Evolutionary conservation across 2,329 filamentous ascomycete species (phyloP).

Genomic region (Phyllosticta ampelicida): DNA sequence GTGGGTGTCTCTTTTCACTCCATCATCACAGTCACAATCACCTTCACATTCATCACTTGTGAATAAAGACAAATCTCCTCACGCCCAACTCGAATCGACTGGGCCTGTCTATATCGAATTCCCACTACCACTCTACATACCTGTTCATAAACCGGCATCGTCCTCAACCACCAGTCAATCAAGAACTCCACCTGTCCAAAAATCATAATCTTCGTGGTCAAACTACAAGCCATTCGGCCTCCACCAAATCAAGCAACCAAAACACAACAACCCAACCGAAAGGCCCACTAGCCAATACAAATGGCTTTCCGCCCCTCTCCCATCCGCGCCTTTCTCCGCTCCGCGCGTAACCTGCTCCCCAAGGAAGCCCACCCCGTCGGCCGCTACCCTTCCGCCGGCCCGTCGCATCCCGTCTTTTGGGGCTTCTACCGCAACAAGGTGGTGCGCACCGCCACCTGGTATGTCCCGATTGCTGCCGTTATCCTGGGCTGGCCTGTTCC

Average conservation of each 20-base stretch:
- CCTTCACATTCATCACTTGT: background rate
- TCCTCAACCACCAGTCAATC: background rate
- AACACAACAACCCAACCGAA: background rate
- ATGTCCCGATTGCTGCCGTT: slow-evolving; percentile 19
- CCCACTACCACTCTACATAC: background rate
- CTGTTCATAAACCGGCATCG: background rate
- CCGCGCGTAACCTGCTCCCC: slow-evolving; percentile 22
- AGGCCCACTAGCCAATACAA: too few species aligned
- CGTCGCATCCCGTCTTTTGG: slow-evolving; percentile 19
- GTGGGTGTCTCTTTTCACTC: background rate
- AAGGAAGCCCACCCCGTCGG: slow-evolving; percentile 27
- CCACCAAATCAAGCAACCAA: background rate
- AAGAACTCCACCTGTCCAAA: background rate
- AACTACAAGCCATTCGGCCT: background rate
- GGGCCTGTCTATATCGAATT: background rate
- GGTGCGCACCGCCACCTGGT: slow-evolving; percentile 18
- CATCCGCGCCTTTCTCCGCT: slow-evolving; percentile 18
- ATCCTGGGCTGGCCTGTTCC: slow-evolving; percentile 26
- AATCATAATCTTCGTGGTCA: background rate
- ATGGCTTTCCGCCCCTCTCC: slow-evolving; percentile 13
- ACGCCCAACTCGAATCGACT: background rate
- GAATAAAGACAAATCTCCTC: background rate
- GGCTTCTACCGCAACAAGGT: slow-evolving; percentile 17
- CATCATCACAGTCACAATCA: background rate
- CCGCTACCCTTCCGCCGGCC: slow-evolving; percentile 19